A percentile compares a stretch with the other conserved stretches of the same genome.
Conservation (phyloP, 257 asterid genomes). For the Schizonepeta tenuifolia region DNA sequence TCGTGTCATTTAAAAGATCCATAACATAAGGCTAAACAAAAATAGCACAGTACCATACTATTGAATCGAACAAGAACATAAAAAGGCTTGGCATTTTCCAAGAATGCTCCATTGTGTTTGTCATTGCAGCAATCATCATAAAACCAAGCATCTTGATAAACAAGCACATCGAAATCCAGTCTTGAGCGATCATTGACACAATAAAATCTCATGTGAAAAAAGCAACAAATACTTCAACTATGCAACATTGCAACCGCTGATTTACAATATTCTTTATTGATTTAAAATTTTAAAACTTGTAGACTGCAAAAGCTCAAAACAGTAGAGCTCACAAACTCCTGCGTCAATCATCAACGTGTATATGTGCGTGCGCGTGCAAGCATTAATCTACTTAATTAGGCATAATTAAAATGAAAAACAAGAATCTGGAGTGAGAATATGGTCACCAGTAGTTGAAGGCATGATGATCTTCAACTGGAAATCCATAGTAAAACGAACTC, state of each 20-base stretch:
- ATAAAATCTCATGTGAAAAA: background rate
- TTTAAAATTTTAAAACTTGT: too few relatives aligned
- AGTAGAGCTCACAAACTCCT: background rate
- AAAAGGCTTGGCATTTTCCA: too few relatives aligned
- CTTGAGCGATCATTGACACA: background rate
- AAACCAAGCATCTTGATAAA: too few relatives aligned
- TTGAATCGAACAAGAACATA: too few relatives aligned
- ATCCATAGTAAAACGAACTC: constrained; percentile 52
- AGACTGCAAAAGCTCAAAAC: background rate
- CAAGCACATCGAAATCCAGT: background rate
- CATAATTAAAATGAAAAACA: constrained; percentile 8
- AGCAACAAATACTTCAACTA: background rate
- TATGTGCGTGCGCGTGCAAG: too few relatives aligned
- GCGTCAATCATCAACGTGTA: background rate
- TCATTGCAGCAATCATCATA: too few relatives aligned
- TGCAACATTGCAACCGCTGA: background rate
- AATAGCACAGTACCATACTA: too few relatives aligned
- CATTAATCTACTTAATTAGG: background rate
- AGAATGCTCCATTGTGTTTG: too few relatives aligned
- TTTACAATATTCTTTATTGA: constrained; percentile 5
- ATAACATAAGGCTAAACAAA: too few relatives aligned
- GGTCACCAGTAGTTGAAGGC: constrained; percentile 64
- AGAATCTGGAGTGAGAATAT: constrained; percentile 17
- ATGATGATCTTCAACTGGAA: constrained; percentile 72
- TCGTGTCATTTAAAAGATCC: too few relatives aligned